Base-by-base conservation (phyloP, 768 basidiomycete genomes). In the Psilocybe cubensis region DNA sequence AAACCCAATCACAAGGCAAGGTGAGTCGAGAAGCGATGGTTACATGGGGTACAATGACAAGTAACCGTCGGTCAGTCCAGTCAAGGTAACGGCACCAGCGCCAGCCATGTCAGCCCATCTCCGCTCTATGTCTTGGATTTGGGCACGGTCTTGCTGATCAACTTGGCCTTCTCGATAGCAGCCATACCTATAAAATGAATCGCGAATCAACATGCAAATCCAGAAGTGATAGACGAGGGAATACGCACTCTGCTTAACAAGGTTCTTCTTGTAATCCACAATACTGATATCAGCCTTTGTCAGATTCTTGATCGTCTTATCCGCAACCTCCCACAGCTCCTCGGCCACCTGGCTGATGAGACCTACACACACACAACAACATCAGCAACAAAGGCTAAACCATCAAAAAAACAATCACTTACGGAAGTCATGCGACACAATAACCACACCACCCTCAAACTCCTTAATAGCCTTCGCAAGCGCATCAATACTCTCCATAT, bases 371-470 rank as follows among this genome's bases (percentile, higher is more conserved):
- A n/a, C n/a, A n/a, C n/a, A n/a, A n/a, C n/a, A n/a, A n/a, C n/a
- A n/a, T n/a, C n/a, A n/a, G n/a, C n/a, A n/a, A n/a, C n/a, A n/a
- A n/a, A n/a, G 6, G 17, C 48, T 18, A 31, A 20, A 20, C 4
- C 25, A 25, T 14, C 51, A 33, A 4, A 12, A 2, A 18, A 10
- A 52, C 14, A 9, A 51, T 54, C 23, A 84, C 89, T 63, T 66
- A 92, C 96, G 92, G 91, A 99, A 99, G 76, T 99, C 96, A 79
- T 98, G 97, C 46, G 96, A 98, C 62, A 99, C 97, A 71, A 99
- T 98, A 65, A 98, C 97, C 38, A 99, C 97, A 67, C 97, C 96
- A 58, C 97, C 97, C 68, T 92, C 90, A 72, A 93, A 99, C 69
- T 92, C 92, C 74, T 96, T 97, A 82, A 99, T 98, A 48, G 97